These are phyloP conservation scores for Eleusine indica DNA, from an alignment of 176 grass and related monocot genomes.

Conservation along the genomic window DNA sequence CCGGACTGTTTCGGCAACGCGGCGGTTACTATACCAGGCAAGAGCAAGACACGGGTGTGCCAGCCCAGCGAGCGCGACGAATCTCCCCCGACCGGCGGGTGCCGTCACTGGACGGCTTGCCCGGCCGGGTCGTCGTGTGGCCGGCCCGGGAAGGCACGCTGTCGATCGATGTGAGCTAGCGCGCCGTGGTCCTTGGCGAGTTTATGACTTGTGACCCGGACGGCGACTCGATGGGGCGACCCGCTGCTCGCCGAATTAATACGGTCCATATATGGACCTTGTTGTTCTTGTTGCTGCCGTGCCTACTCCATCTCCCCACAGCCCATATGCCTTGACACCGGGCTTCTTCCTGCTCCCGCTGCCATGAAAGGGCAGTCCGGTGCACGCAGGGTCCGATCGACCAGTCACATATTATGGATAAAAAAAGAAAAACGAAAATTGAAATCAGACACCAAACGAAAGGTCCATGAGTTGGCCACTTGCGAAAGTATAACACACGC, in stretches of 20 bases:
- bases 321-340: not conserved
- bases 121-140: not conserved
- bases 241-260: constrained; percentile 19
- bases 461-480: too few relatives aligned
- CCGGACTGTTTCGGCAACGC: constrained; percentile 5
- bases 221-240: not conserved
- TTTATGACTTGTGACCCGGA: not conserved
- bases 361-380: too few relatives aligned
- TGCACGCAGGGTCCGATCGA: too few relatives aligned
- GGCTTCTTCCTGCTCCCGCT: not conserved
- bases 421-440: not conserved
- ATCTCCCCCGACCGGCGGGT: constrained; percentile 4
- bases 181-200: constrained; percentile 19
- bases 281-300: not conserved
- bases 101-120: too few relatives aligned
- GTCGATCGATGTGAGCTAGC: constrained; percentile 10
- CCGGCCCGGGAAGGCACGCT: not conserved
- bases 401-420: not conserved
- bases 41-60: not conserved
- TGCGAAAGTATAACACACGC: not conserved
- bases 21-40: constrained; percentile 13
- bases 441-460: not conserved
- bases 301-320: not conserved
- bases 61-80: constrained; percentile 32
- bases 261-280: constrained; percentile 2